phyloP scores from a whole-genome alignment of 495 filamentous ascomycete species.

The Cudoniella acicularis region DNA sequence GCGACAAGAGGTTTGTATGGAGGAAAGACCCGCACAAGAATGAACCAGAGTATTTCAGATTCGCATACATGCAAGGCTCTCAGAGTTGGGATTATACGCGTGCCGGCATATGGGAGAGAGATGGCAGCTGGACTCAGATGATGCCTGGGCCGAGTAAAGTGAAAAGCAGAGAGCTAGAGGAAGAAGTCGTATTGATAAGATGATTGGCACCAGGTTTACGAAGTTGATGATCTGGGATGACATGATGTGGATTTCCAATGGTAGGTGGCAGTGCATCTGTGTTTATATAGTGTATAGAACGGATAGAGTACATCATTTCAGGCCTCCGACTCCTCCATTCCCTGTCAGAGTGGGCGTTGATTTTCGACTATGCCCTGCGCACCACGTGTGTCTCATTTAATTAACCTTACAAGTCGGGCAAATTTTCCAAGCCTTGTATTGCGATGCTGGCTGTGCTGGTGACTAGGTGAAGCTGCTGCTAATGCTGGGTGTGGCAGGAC shows the following conservation, averaged over 20 bases:
- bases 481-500: too few species aligned
- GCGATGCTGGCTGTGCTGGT: too few species aligned
- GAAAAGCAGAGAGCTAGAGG: constrained; percentile 1
- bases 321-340: too few species aligned
- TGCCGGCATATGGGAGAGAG: constrained; percentile 69
- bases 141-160: constrained; percentile 19
- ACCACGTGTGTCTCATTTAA: too few species aligned
- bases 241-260: background rate
- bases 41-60: constrained; percentile 75
- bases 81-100: constrained; percentile 70
- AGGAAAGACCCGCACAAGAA: constrained; percentile 35
- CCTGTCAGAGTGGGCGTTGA: too few species aligned
- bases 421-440: too few species aligned
- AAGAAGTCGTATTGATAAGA: background rate
- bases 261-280: too few species aligned
- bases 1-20: constrained; percentile 43
- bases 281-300: too few species aligned
- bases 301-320: too few species aligned
- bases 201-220: background rate
- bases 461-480: too few species aligned
- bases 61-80: constrained; percentile 73
- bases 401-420: too few species aligned
- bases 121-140: constrained; percentile 68
- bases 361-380: too few species aligned
- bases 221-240: background rate